Base-by-base conservation (phyloP, 352 stramenopile genomes). In the Phytopythium mirpurense region DNA sequence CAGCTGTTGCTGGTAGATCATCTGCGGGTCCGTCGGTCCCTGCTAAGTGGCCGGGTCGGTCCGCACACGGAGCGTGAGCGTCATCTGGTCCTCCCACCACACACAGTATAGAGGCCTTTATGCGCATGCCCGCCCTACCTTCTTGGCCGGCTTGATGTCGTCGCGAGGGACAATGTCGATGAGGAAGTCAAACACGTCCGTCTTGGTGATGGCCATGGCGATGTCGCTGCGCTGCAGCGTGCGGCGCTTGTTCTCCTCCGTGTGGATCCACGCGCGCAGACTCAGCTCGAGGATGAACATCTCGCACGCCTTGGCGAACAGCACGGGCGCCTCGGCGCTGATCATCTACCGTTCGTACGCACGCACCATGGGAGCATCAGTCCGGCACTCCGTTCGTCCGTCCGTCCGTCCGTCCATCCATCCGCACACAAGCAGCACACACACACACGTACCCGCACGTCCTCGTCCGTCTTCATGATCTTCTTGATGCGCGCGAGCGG, bases 391-490 rank as follows among this genome's bases (percentile, higher is more conserved):
- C 29, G 9, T 32, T 32, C 29, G 29, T 32, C 29, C 29, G 29
- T 32, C 29, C 29, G 29, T 32, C 5, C 29, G 29, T 32, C 5
- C 26, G 14, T 51, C 35, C 19, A 50, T 27, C 23, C n/a, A 55
- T 32, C 5, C 9, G 29, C 29, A 32, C 9, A 32, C 29, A 32
- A 32, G n/a, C n/a, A n/a, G n/a, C n/a, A n/a, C n/a, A n/a, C 5
- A 32, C 9, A 32, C 5, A 32, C 7, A 56, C 57, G 48, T 67
- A 88, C 77, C 32, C 85, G 83, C 40, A 97, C 84, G 65, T 97
- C 88, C 57, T 98, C 91, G 67, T 98, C 91, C 44, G 88, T 92
- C 71, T 97, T 96, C 91, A 98, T 98, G 71, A 98, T 98, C 62
- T 96, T 96, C 76, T 97, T 98, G 60, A 98, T 96, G 48, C 91